Base-by-base conservation (phyloP, 176 grass and related monocot genomes). In the Oropetium thomaeum region DNA sequence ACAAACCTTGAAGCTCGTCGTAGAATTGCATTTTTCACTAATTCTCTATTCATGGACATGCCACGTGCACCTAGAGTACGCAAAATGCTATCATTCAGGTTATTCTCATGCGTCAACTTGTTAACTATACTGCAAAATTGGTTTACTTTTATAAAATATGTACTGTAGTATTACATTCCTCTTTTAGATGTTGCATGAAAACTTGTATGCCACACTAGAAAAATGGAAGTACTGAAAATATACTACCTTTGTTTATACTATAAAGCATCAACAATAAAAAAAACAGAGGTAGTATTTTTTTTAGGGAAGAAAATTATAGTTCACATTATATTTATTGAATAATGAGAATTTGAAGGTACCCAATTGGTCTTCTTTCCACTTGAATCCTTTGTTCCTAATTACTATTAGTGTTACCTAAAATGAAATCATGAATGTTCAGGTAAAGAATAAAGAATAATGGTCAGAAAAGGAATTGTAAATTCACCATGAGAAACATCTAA, bases 71-170 rank as follows among this genome's bases (percentile, higher is more conserved):
- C 95, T 86, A 82, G 86, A 71, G 88, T 97, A 62, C 78, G 88
- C 49, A 97, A 97, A 87, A 97, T 97, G 95, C 75, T 97, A n/a
- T 92, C 95, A 64, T 97, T 93, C 88, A 97, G 95, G 95, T 97
- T 85, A 58, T 70, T 81, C 43, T 70, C 49, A 17, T 71, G 29
- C 63, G 83, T 48, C 34, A 79, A 39, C 54, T 54, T 62, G 30
- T 32, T 63, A 49, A 62, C 5, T 39, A 1, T 76, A 65, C 42
- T 67, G 41, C 51, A 61, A 47, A 53, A 9, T 67, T 55, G 15
- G 26, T 67, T 13, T 61, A 43, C 37, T 68, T 60, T 25, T 80
- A 15, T 51, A 75, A 69, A 25, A 62, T 79, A 62, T 79, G 12
- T 54, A 76, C n/a, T 17, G 10, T 34, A 54, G 35, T 74, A 42